Percentiles rank a stretch among this genome's conserved stretches.
These are phyloP conservation scores for Aspergillus sp. DNA, from an alignment of 2,329 filamentous ascomycete genomes.

Conservation along the genomic window DNA sequence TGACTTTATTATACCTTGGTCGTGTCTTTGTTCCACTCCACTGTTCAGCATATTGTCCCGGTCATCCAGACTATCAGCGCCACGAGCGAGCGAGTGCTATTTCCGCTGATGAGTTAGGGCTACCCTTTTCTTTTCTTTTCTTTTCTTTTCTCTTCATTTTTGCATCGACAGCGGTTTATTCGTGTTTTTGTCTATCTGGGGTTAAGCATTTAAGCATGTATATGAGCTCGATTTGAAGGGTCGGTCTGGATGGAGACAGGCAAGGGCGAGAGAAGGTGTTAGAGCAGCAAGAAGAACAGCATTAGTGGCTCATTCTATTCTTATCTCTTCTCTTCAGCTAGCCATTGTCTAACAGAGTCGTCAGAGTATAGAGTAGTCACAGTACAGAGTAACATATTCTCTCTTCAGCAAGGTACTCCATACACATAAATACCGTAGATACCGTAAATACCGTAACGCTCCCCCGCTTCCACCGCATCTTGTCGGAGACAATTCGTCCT, in stretches of 20 bases:
- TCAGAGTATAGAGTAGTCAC: neutral
- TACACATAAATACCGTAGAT: neutral
- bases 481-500: neutral
- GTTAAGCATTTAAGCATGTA: conserved; percentile 6
- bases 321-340: too few species aligned
- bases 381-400: neutral
- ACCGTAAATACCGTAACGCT: neutral
- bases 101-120: neutral
- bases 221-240: conserved; percentile 3
- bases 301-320: too few species aligned
- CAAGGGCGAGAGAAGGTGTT: too few species aligned
- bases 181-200: conserved; percentile 4
- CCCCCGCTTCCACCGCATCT: neutral
- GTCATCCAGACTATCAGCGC: neutral
- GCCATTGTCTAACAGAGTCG: too few species aligned
- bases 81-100: neutral
- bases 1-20: neutral
- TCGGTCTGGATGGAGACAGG: neutral
- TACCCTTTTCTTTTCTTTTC: conserved; percentile 2
- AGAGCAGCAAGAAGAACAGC: too few species aligned
- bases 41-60: neutral
- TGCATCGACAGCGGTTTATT: conserved; percentile 22
- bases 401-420: too few species aligned
- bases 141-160: conserved; percentile 1
- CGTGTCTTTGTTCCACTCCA: neutral